Evolutionary conservation across 179 eudicot species (phyloP).

Genomic region (Carnegiea gigantea): DNA sequence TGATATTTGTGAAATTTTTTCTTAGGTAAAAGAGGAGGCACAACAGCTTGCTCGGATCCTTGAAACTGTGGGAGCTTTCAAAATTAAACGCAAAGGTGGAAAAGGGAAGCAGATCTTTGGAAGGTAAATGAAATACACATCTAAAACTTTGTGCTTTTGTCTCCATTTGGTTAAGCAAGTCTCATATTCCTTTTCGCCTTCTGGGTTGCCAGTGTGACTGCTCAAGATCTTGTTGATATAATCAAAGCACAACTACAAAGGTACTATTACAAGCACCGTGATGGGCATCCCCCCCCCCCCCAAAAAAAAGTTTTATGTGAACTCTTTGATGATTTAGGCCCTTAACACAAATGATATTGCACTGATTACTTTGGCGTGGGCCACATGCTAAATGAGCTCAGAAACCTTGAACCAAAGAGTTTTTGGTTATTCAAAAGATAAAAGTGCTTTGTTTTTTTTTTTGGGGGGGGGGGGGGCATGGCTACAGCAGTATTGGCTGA

Average conservation of each 20-base stretch:
- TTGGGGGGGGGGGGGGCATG: neutral
- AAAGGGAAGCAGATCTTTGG: slow-evolving; percentile 94
- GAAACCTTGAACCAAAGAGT: neutral
- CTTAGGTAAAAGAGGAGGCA: slow-evolving; percentile 87
- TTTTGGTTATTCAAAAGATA: neutral
- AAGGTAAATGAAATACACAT: slow-evolving; percentile 34
- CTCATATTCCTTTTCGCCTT: slow-evolving; percentile 12
- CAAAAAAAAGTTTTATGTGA: neutral
- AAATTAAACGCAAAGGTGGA: slow-evolving; percentile 85
- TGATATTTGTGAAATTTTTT: neutral
- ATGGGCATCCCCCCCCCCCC: no score
- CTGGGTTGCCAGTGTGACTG: slow-evolving; percentile 66
- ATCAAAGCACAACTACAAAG: slow-evolving; percentile 93
- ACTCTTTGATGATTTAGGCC: neutral
- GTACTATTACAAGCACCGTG: slow-evolving; percentile 35
- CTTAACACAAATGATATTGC: neutral
- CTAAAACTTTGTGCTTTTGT: neutral
- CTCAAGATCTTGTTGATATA: slow-evolving; percentile 94
- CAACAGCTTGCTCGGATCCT: slow-evolving; percentile 79
- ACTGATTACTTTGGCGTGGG: neutral
- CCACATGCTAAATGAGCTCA: neutral
- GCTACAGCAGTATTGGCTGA: neutral
- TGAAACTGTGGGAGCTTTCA: slow-evolving; percentile 91
- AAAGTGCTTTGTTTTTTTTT: neutral
- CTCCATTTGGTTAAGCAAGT: neutral